Percentiles rank a stretch among this genome's conserved stretches.
These are phyloP conservation scores for Phytophthora boehmeriae DNA, from an alignment of 352 stramenopile species.

Conservation along the genomic window DNA sequence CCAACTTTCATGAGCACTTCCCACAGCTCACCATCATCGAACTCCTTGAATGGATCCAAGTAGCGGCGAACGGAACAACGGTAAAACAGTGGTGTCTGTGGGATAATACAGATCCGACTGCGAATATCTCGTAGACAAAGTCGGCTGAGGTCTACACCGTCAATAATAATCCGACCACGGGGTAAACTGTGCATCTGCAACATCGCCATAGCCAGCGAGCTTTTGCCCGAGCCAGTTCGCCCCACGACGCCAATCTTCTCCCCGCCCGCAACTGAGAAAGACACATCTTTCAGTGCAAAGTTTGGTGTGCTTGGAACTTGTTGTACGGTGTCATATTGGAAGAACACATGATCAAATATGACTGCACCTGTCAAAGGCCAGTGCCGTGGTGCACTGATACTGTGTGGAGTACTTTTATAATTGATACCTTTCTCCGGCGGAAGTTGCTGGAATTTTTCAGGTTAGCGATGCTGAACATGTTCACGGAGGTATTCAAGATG, in stretches of 20 bases:
- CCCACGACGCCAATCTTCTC: conserved; percentile 64
- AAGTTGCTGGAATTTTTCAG: conserved; percentile 66
- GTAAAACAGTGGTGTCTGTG: conserved; percentile 93
- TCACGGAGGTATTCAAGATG: conserved; percentile 40
- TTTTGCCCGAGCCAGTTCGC: conserved; percentile 67
- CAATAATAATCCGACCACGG: conserved; percentile 85
- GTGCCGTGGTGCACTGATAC: conserved; percentile 10
- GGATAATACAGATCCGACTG: conserved; percentile 71
- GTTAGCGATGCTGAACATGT: conserved; percentile 44
- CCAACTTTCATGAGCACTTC: conserved; percentile 46
- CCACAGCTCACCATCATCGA: conserved; percentile 67
- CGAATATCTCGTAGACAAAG: conserved; percentile 49
- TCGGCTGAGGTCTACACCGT: conserved; percentile 81
- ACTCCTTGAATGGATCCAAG: conserved; percentile 91
- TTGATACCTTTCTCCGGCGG: conserved; percentile 35
- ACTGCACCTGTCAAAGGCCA: conserved; percentile 82
- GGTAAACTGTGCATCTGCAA: conserved; percentile 51
- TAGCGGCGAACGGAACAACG: conserved; percentile 90
- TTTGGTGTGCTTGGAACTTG: conserved; percentile 42
- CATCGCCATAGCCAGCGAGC: conserved; percentile 58
- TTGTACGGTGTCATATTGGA: conserved; percentile 68
- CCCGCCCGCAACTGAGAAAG: conserved; percentile 45
- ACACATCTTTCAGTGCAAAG: conserved; percentile 53
- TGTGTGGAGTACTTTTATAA: conserved; percentile 9
- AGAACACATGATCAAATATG: conserved; percentile 79